Base-by-base conservation (phyloP, 306 rosid species). In the Prunus fruticosa region DNA sequence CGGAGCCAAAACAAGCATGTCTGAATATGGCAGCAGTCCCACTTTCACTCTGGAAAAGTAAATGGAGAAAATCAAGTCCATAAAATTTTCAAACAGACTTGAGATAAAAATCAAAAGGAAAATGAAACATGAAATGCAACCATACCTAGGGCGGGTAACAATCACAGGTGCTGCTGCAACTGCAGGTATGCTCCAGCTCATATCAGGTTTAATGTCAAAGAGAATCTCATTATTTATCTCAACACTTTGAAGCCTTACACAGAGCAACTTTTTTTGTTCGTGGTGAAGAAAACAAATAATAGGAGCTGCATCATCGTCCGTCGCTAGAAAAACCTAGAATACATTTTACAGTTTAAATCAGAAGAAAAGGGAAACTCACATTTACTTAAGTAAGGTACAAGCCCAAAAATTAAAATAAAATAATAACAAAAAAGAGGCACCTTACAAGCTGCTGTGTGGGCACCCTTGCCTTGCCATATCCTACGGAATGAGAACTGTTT, bases 401-500 rank as follows among this genome's bases (percentile, higher is more conserved):
- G 43, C 43, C 2, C 43, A 6, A 34, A 34, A 34, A 34, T 34
- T 22, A 57, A 32, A 32, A 32, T 32, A 5, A 32, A 32, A 32
- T 32, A 32, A 32, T 32, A 11, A 71, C 3, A 52, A 67, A 20
- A 23, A 14, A 45, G 8, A 16, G 22, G 73, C 60, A 20, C 67
- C 67, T 63, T 63, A 63, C 67, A 63, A 85, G 96, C 89, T 80
- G 98, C 96, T 56, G 85, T 76, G 30, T 87, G 93, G n/a, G 93
- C 93, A 79, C 96, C 97, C 88, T 94, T 92, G 78, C 97, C 97
- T 82, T 94, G 98, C 98, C 98, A 94, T 86, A 89, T 92, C 87
- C 93, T 94, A 61, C 88, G 89, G 64, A 94, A 92, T 38, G 85
- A 86, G 83, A 86, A 74, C 43, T 85, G 86, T 82, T 85, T 90